Conservation (phyloP, 306 rosid genomes). For the Vigna hirtella region DNA sequence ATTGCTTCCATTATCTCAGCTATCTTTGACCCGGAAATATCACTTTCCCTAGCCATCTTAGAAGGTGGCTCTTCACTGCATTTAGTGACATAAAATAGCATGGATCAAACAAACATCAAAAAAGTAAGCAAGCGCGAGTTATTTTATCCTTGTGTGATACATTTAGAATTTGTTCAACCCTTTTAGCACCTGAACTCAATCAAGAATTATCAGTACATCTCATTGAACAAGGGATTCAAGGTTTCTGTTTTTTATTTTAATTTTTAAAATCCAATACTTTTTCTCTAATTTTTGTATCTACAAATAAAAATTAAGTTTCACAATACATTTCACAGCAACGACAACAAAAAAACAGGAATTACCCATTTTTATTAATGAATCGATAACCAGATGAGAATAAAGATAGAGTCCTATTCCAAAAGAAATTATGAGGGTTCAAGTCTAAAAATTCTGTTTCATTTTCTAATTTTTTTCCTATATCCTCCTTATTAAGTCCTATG, state of each 20-base stretch:
- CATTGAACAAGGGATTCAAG: not conserved
- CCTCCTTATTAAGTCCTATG: too few species aligned
- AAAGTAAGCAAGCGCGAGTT: not conserved
- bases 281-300: not conserved
- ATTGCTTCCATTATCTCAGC: conserved; percentile 79
- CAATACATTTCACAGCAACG: too few species aligned
- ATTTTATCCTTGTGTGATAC: not conserved
- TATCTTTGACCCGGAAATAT: conserved; percentile 58
- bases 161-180: conserved; percentile 4
- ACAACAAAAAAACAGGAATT: too few species aligned
- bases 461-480: too few species aligned
- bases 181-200: not conserved
- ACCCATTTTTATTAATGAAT: too few species aligned
- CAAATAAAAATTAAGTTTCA: not conserved
- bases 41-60: conserved; percentile 74
- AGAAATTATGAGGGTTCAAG: too few species aligned
- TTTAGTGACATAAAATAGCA: conserved; percentile 29
- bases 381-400: too few species aligned
- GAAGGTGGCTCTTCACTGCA: conserved; percentile 53
- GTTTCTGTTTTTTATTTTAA: too few species aligned
- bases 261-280: not conserved
- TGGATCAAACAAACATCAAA: conserved; percentile 23
- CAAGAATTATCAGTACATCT: conserved; percentile 4
- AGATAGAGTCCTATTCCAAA: too few species aligned
- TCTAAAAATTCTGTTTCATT: too few species aligned